phyloP scores from a whole-genome alignment of 2,329 filamentous ascomycete species.

The Cladophialophora immunda region DNA sequence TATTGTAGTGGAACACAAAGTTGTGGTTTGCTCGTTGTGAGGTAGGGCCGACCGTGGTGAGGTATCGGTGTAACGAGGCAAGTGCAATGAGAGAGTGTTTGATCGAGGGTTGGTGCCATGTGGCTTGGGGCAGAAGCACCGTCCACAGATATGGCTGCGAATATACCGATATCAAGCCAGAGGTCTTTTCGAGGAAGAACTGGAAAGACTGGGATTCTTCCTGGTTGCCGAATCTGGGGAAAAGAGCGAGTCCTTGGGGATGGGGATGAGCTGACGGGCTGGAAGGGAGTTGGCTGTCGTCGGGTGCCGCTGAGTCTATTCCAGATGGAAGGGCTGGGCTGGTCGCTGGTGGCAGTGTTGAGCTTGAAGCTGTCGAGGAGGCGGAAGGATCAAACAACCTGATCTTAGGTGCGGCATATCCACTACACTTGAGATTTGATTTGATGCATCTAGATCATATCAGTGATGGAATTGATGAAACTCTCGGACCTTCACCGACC shows the following conservation, averaged over 20 bases:
- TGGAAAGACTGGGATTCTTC: slow-evolving; percentile 33
- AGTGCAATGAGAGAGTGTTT: slow-evolving; percentile 36
- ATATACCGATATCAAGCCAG: slow-evolving; percentile 33
- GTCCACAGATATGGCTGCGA: slow-evolving; percentile 33
- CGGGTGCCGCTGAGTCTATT: neutral
- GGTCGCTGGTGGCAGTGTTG: slow-evolving; percentile 6
- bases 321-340: neutral
- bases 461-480: slow-evolving; percentile 1
- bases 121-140: slow-evolving; percentile 35
- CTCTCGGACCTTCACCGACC: slow-evolving; percentile 14
- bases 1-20: slow-evolving; percentile 34
- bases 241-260: slow-evolving; percentile 26
- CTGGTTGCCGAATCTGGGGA: slow-evolving; percentile 28
- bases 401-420: slow-evolving; percentile 33
- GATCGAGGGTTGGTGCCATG: slow-evolving; percentile 33
- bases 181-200: slow-evolving; percentile 34
- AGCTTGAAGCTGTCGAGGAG: slow-evolving; percentile 18
- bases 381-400: slow-evolving; percentile 30
- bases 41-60: slow-evolving; percentile 14
- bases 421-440: slow-evolving; percentile 31
- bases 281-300: slow-evolving; percentile 21
- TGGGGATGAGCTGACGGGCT: slow-evolving; percentile 22
- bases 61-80: slow-evolving; percentile 30
- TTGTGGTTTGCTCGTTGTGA: slow-evolving; percentile 20
- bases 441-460: slow-evolving; percentile 28